Evolutionary conservation across 1,139 yeast genomes (phyloP).

Genomic region (Candida sp.): DNA sequence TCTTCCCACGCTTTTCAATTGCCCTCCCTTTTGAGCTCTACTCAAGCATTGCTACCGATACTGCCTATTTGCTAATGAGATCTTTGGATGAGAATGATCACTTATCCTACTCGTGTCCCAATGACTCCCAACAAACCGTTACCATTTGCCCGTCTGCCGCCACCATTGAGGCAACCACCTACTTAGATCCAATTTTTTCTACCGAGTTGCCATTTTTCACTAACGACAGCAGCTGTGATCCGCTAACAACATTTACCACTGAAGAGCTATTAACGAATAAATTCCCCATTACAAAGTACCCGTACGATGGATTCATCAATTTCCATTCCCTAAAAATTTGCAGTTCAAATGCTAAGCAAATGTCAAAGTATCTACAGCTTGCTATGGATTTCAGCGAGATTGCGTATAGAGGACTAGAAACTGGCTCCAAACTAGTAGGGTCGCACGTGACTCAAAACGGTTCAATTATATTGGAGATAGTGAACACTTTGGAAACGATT

Average conservation of each 20-base stretch:
- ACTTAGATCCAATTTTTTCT: constrained; percentile 8
- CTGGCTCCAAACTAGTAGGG: constrained; percentile 58
- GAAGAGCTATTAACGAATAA: constrained; percentile 30
- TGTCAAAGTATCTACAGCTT: constrained; percentile 56
- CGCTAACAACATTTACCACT: constrained; percentile 18
- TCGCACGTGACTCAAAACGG: constrained; percentile 69
- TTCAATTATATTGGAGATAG: constrained; percentile 54
- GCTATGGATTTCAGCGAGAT: constrained; percentile 66
- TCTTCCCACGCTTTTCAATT: neutral
- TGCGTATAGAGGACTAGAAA: constrained; percentile 72
- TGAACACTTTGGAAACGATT: constrained; percentile 24
- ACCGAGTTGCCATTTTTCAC: constrained; percentile 29
- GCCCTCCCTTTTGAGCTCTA: neutral
- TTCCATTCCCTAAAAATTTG: constrained; percentile 37
- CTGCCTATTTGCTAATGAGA: constrained; percentile 4
- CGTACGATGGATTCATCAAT: constrained; percentile 34
- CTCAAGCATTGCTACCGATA: neutral
- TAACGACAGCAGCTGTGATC: constrained; percentile 17
- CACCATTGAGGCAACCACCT: constrained; percentile 1
- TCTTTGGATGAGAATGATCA: neutral
- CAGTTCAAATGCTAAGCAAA: constrained; percentile 66
- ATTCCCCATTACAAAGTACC: constrained; percentile 21
- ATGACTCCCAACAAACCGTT: constrained; percentile 10
- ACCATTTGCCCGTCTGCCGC: constrained; percentile 3
- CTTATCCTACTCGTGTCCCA: constrained; percentile 2